These are phyloP conservation scores for Teunomyces tritomae DNA, from an alignment of 805 yeast genomes.

Conservation along the genomic window DNA sequence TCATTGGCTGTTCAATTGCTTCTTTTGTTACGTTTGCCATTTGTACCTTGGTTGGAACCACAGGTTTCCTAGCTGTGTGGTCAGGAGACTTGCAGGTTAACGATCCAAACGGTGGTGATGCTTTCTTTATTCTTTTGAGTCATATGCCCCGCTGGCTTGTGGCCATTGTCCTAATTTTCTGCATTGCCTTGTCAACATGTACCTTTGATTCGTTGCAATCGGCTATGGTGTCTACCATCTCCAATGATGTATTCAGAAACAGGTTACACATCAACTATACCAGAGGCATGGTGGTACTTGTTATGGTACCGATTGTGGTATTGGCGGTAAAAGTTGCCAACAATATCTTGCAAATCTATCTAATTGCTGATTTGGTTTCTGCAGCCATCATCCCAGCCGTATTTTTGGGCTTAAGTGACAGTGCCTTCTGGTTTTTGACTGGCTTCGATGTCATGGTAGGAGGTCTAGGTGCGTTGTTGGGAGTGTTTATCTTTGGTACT, in stretches of 20 bases:
- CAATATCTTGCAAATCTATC: conserved; percentile 78
- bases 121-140: conserved; percentile 68
- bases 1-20: conserved; percentile 75
- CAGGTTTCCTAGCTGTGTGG: conserved; percentile 92
- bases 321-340: conserved; percentile 81
- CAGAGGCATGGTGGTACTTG: conserved; percentile 65
- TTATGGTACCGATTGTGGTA: conserved; percentile 84
- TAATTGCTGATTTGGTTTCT: conserved; percentile 88
- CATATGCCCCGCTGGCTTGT: conserved; percentile 83
- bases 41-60: conserved; percentile 70
- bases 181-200: conserved; percentile 75
- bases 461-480: conserved; percentile 77
- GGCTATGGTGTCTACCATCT: conserved; percentile 82
- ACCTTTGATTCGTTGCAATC: conserved; percentile 87
- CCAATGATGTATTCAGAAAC: conserved; percentile 88
- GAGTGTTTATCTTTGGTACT: conserved; percentile 80
- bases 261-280: conserved; percentile 63
- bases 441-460: conserved; percentile 83
- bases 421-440: conserved; percentile 60
- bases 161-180: conserved; percentile 77
- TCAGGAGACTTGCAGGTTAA: conserved; percentile 59
- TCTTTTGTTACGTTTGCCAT: conserved; percentile 61
- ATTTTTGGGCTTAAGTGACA: conserved; percentile 70
- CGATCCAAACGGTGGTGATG: conserved; percentile 59
- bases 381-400: conserved; percentile 83